A percentile compares a stretch with the other conserved stretches of the same genome.
These are phyloP conservation scores for Dunaliella primolecta DNA, from an alignment of 139 green algal species.

Conservation along the genomic window DNA sequence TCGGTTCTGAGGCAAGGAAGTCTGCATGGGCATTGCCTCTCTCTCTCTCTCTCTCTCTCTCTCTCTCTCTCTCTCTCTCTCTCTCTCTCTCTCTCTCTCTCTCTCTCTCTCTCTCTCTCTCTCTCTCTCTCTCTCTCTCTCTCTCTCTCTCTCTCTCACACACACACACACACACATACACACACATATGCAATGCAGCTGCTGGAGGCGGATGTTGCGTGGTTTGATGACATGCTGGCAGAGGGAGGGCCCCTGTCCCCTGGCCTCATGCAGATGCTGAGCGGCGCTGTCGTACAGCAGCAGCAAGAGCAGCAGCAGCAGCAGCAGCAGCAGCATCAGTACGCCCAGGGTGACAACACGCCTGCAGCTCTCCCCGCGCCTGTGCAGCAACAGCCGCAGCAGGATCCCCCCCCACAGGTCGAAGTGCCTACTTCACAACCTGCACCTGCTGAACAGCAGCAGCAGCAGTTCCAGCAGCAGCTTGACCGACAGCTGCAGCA, in stretches of 20 bases:
- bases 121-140: too few species aligned
- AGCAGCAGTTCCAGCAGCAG: slow-evolving; percentile 7
- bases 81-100: too few species aligned
- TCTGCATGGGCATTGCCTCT: too few species aligned
- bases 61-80: too few species aligned
- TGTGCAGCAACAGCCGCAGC: background rate
- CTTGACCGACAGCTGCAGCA: background rate
- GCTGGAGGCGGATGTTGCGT: slow-evolving; percentile 5
- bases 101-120: too few species aligned
- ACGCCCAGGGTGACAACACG: too few species aligned
- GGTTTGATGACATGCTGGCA: slow-evolving; percentile 13
- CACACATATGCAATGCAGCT: background rate
- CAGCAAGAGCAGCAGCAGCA: slow-evolving; percentile 9
- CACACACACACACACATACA: background rate
- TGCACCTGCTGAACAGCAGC: background rate
- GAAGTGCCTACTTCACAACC: too few species aligned
- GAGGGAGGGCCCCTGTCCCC: background rate
- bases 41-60: too few species aligned
- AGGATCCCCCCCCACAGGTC: too few species aligned
- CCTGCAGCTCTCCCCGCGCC: background rate
- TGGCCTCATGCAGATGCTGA: background rate
- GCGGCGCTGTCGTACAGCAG: background rate
- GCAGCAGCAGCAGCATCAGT: background rate
- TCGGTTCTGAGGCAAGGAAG: too few species aligned
- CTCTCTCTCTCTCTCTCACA: too few species aligned